Conservation (phyloP, 2,329 filamentous ascomycete species). For the Alternaria sp. region DNA sequence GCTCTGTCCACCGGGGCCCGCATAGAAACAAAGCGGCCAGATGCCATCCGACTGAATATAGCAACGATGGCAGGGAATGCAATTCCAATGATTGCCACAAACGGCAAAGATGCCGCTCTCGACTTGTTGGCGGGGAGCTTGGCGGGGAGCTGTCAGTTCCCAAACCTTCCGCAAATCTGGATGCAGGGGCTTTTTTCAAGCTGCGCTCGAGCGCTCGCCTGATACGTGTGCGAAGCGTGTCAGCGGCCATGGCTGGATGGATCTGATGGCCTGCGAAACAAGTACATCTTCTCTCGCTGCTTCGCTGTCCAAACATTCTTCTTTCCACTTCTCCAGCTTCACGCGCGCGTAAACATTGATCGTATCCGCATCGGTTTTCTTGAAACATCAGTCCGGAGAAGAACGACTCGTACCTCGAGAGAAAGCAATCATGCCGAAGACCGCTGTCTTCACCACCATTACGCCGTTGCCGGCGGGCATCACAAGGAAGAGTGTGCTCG, state of each 20-base stretch:
- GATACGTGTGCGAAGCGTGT: constrained; percentile 26
- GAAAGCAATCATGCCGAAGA: constrained; percentile 66
- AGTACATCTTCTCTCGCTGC: constrained; percentile 28
- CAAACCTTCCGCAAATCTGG: constrained; percentile 16
- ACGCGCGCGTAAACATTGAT: constrained; percentile 12
- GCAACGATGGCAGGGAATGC: background rate
- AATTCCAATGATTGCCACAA: constrained; percentile 3
- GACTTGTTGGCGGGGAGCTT: constrained; percentile 27
- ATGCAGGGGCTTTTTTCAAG: constrained; percentile 26
- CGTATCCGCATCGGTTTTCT: constrained; percentile 5
- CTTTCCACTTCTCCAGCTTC: constrained; percentile 16
- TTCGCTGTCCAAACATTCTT: constrained; percentile 24
- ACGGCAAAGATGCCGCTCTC: constrained; percentile 8
- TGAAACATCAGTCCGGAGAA: constrained; percentile 10
- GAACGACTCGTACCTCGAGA: background rate
- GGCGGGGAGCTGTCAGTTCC: constrained; percentile 29
- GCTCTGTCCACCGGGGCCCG: constrained; percentile 10
- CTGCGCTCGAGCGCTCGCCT: constrained; percentile 19
- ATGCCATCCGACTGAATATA: constrained; percentile 14
- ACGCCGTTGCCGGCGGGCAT: constrained; percentile 76
- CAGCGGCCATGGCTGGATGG: constrained; percentile 14
- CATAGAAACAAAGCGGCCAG: constrained; percentile 13
- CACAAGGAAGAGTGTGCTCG: constrained; percentile 71
- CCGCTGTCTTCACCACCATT: constrained; percentile 75
- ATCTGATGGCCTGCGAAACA: constrained; percentile 32